These are phyloP conservation scores for Amauroascus verrucosus DNA, from an alignment of 2,329 filamentous ascomycete species.

Conservation along the genomic window DNA sequence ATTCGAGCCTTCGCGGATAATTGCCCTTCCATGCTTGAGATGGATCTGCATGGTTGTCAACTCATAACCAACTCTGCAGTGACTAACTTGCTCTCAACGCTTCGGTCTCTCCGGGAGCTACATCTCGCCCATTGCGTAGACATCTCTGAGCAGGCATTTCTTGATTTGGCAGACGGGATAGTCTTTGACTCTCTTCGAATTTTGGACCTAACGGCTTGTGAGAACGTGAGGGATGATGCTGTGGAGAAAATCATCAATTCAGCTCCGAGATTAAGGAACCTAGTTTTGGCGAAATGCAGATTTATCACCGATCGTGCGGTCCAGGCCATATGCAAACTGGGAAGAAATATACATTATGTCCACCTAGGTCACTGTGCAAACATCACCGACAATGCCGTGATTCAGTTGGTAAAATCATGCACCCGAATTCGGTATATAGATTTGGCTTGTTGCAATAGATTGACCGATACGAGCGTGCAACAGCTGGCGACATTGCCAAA, in stretches of 20 bases:
- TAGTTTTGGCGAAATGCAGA: constrained; percentile 88
- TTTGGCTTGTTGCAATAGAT: constrained; percentile 79
- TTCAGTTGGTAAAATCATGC: constrained; percentile 70
- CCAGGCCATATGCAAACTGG: constrained; percentile 72
- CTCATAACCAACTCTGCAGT: constrained; percentile 74
- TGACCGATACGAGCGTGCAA: constrained; percentile 79
- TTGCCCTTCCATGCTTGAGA: constrained; percentile 89
- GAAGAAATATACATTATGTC: constrained; percentile 94
- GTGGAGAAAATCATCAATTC: constrained; percentile 79
- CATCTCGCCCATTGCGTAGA: constrained; percentile 75
- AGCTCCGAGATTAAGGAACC: constrained; percentile 78
- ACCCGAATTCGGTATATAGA: constrained; percentile 97
- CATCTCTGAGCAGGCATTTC: constrained; percentile 80
- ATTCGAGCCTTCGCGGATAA: constrained; percentile 77
- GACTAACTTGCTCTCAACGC: constrained; percentile 65
- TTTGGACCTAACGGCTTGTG: constrained; percentile 83
- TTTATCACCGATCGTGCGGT: constrained; percentile 86
- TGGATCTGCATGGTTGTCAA: constrained; percentile 80
- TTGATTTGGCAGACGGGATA: constrained; percentile 58
- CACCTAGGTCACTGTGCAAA: constrained; percentile 88
- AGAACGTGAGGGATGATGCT: constrained; percentile 70
- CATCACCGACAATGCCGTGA: constrained; percentile 82
- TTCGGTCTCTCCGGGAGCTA: constrained; percentile 78
- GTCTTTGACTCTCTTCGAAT: constrained; percentile 83
- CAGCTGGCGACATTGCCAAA: constrained; percentile 81